phyloP scores from a whole-genome alignment of 2,329 filamentous ascomycete species.

The Trematosphaeria pertusa region DNA sequence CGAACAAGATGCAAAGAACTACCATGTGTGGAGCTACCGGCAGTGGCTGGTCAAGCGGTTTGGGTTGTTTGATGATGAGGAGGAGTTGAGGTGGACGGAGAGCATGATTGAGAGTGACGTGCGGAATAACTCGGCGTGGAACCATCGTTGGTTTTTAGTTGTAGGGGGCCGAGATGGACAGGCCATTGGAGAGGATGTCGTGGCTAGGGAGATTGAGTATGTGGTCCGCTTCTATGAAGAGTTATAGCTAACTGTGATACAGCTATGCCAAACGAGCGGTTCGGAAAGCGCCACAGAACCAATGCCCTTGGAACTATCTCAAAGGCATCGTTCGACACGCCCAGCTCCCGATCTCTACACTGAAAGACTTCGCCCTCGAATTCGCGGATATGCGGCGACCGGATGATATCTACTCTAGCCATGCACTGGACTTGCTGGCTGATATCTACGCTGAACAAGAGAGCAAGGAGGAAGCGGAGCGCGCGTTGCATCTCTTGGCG shows the following conservation, averaged over 20 bases:
- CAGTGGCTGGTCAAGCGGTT: constrained; percentile 76
- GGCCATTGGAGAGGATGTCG: constrained; percentile 58
- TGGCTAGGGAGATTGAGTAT: constrained; percentile 78
- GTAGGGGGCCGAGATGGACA: constrained; percentile 65
- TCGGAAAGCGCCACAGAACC: constrained; percentile 84
- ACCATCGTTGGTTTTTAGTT: constrained; percentile 92
- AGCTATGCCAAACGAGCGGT: constrained; percentile 73
- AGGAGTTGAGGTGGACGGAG: constrained; percentile 75
- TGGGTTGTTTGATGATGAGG: constrained; percentile 59
- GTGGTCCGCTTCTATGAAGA: constrained; percentile 14
- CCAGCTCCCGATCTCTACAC: constrained; percentile 55
- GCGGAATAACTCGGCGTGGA: constrained; percentile 97
- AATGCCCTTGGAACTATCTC: constrained; percentile 93
- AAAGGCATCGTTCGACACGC: constrained; percentile 76
- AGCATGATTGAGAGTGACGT: constrained; percentile 79
- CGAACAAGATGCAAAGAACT: constrained; percentile 89
- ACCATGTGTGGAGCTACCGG: constrained; percentile 97
- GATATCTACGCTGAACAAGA: constrained; percentile 66
- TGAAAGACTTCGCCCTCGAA: constrained; percentile 61
- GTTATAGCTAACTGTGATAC: constrained; percentile 23
- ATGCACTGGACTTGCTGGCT: constrained; percentile 74
- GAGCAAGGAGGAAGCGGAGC: constrained; percentile 67
- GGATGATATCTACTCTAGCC: constrained; percentile 64
- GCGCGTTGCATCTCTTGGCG: constrained; percentile 75
- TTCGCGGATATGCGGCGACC: constrained; percentile 60